Percentiles rank a stretch among this genome's conserved stretches.
phyloP scores from a whole-genome alignment of 2,329 filamentous ascomycete genomes.

The Emmonsia crescens region DNA sequence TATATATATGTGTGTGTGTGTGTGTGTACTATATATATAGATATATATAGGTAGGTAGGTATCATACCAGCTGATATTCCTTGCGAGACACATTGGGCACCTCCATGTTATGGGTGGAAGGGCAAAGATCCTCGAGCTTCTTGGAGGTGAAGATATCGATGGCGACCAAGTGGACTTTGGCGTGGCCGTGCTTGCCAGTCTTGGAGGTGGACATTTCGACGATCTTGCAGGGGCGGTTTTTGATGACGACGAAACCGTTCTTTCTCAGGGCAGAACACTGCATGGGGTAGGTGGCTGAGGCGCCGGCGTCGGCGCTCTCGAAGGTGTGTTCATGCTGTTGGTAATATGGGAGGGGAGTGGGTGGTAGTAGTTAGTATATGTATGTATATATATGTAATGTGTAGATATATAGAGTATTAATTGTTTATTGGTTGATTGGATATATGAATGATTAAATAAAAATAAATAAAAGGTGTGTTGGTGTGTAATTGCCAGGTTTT shows the following conservation, averaged over 20 bases:
- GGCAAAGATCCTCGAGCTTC: constrained; percentile 98
- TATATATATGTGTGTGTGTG: too few relatives aligned
- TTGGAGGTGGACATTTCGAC: constrained; percentile 99
- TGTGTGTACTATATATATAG: not conserved
- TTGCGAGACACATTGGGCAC: constrained; percentile 84
- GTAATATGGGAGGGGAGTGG: constrained; percentile 8
- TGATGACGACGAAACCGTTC: constrained; percentile 98
- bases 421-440: not conserved
- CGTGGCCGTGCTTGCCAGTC: constrained; percentile 99
- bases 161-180: constrained; percentile 97
- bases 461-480: not conserved
- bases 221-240: constrained; percentile 99
- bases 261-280: constrained; percentile 99
- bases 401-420: not conserved
- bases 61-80: constrained; percentile 88
- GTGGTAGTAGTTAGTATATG: not conserved
- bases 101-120: constrained; percentile 80
- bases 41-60: not conserved
- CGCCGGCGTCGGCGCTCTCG: constrained; percentile 91
- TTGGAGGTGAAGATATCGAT: constrained; percentile 99
- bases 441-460: not conserved
- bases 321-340: constrained; percentile 64
- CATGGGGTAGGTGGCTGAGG: constrained; percentile 89
- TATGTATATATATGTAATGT: too few relatives aligned
- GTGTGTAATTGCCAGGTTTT: not conserved